Percentiles rank a stretch among this genome's conserved stretches.
Conservation (phyloP, 192 early-diverging fungal species). For the Backusella liffmaniae region DNA sequence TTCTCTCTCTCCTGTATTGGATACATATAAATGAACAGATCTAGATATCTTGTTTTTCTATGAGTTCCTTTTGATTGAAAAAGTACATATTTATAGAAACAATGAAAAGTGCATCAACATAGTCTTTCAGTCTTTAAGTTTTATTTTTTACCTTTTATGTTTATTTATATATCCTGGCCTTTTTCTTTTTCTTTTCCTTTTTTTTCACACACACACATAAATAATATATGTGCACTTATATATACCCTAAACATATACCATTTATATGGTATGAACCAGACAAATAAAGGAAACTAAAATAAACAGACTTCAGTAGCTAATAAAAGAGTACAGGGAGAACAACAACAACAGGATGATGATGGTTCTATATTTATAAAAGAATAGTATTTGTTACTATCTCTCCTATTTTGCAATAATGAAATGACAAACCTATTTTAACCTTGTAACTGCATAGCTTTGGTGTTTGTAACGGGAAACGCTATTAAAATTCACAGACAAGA, state of each 20-base stretch:
- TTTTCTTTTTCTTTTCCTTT: not conserved
- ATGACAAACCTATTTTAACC: not conserved
- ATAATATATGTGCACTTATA: not conserved
- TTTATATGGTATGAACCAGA: too few relatives aligned
- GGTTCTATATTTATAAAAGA: not conserved
- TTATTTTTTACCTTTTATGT: not conserved
- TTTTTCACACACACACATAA: not conserved
- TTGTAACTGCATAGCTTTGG: not conserved
- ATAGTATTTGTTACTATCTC: not conserved
- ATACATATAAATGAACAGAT: not conserved
- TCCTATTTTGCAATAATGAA: not conserved
- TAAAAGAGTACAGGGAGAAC: not conserved
- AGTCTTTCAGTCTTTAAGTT: not conserved
- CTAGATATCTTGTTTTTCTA: not conserved
- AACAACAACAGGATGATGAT: not conserved
- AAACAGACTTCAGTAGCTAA: not conserved
- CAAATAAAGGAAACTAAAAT: not conserved
- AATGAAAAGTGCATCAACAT: not conserved
- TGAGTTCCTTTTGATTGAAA: not conserved
- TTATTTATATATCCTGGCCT: not conserved
- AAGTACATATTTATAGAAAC: not conserved
- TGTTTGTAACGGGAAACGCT: not conserved
- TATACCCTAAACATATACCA: not conserved
- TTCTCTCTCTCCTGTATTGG: too few relatives aligned
- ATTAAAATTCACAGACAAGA: not conserved